A percentile compares a stretch with the other conserved stretches of the same genome.
Evolutionary conservation across 306 rosid species (phyloP).

Genomic region (Quercus bicolor): DNA sequence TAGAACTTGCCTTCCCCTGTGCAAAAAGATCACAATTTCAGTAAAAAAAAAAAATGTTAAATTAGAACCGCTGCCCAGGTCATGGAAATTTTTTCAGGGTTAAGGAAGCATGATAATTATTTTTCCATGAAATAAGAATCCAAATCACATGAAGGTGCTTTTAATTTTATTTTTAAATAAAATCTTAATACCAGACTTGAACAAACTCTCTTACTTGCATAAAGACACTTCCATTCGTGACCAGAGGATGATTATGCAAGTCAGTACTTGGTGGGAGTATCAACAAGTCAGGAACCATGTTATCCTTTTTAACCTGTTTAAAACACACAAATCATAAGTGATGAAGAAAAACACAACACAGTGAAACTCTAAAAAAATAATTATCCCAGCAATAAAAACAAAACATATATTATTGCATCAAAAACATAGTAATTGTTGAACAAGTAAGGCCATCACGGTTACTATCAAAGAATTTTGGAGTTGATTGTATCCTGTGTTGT

Average conservation of each 20-base stretch:
- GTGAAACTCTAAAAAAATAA: neutral
- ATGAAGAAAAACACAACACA: neutral
- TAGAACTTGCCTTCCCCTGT: constrained; percentile 91
- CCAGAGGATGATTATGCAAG: constrained; percentile 79
- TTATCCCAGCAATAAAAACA: neutral
- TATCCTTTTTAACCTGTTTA: constrained; percentile 71
- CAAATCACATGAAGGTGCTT: neutral
- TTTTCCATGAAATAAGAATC: neutral
- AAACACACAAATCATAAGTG: constrained; percentile 14
- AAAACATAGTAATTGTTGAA: neutral
- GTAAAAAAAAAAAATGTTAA: constrained; percentile 13
- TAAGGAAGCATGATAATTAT: neutral
- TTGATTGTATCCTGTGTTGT: neutral
- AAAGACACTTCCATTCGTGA: constrained; percentile 73
- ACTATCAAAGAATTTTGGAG: neutral
- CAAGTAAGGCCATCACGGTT: neutral
- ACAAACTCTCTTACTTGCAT: constrained; percentile 64
- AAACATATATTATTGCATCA: neutral
- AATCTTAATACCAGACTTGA: neutral
- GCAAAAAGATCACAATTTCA: constrained; percentile 18
- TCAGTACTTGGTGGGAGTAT: constrained; percentile 82
- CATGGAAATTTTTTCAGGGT: neutral
- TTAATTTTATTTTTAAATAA: neutral
- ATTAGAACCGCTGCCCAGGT: neutral
- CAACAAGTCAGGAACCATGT: constrained; percentile 72